Evolutionary conservation across 495 filamentous ascomycete genomes (phyloP).

Genomic region (Cudoniella acicularis): DNA sequence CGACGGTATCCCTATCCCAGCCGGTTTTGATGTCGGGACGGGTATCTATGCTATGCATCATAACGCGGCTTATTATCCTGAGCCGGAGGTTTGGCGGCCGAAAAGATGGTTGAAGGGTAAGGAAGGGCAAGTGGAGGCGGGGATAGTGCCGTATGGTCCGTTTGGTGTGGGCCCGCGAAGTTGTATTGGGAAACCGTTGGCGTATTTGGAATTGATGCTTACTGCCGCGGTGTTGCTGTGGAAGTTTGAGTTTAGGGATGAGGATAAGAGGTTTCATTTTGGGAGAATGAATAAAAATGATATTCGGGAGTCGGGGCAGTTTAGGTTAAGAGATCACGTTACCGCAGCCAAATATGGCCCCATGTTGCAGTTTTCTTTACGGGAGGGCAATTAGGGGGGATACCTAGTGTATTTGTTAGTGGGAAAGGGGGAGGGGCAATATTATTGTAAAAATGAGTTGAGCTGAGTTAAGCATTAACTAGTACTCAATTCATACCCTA

Average conservation of each 20-base stretch:
- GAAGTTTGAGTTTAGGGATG: not conserved
- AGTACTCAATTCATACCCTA: too few relatives aligned
- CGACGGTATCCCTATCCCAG: conserved; percentile 21
- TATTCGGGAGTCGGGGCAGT: too few relatives aligned
- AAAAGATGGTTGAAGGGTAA: conserved; percentile 28
- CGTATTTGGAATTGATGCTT: conserved; percentile 51
- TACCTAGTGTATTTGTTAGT: too few relatives aligned
- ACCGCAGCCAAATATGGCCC: not conserved
- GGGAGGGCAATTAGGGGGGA: too few relatives aligned
- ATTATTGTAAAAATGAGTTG: too few relatives aligned
- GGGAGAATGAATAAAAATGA: not conserved
- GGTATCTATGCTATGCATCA: conserved; percentile 29
- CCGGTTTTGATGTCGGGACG: conserved; percentile 27
- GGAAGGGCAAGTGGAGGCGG: not conserved
- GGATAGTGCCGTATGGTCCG: conserved; percentile 43
- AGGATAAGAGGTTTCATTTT: not conserved
- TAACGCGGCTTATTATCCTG: conserved; percentile 22
- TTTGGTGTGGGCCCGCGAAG: conserved; percentile 55
- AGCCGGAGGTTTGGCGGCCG: conserved; percentile 29
- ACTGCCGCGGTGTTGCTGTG: conserved; percentile 43
- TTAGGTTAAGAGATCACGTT: not conserved
- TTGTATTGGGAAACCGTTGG: conserved; percentile 57
- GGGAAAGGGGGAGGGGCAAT: too few relatives aligned
- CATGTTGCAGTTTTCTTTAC: not conserved
- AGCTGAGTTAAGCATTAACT: too few relatives aligned